Evolutionary conservation across 768 basidiomycete species (phyloP).

Genomic region (Scleroderma citrinum): DNA sequence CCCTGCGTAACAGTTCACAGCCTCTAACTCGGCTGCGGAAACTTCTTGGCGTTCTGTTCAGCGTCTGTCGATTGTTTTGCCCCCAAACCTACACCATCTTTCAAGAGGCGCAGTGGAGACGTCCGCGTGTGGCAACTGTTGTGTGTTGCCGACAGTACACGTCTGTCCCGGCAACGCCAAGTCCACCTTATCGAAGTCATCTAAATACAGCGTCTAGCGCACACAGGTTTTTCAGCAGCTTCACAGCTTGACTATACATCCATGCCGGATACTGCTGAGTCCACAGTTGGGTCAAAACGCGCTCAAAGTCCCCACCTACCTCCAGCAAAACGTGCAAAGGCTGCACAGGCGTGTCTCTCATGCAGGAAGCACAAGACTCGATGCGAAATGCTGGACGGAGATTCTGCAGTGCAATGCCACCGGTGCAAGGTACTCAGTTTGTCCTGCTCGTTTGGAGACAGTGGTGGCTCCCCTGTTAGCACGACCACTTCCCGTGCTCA

Average conservation of each 20-base stretch:
- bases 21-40: too few relatives aligned
- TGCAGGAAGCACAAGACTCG: slow-evolving; percentile 46
- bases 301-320: slow-evolving; percentile 25
- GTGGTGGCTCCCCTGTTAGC: slow-evolving; percentile 10
- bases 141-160: too few relatives aligned
- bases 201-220: not conserved
- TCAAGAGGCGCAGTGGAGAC: too few relatives aligned
- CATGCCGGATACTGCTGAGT: slow-evolving; percentile 10
- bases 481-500: slow-evolving; percentile 12
- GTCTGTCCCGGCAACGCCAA: too few relatives aligned
- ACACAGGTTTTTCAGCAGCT: not conserved
- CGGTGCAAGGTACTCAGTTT: slow-evolving; percentile 45
- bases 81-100: too few relatives aligned
- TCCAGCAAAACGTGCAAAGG: slow-evolving; percentile 36
- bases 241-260: not conserved
- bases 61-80: too few relatives aligned
- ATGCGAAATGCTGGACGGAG: slow-evolving; percentile 44
- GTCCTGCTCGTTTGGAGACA: slow-evolving; percentile 41
- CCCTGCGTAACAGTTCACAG: too few relatives aligned
- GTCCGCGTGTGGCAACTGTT: too few relatives aligned
- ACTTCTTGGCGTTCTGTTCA: too few relatives aligned
- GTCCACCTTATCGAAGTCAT: too few relatives aligned
- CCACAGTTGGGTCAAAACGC: slow-evolving; percentile 22
- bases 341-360: slow-evolving; percentile 39
- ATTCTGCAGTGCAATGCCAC: slow-evolving; percentile 36